Percentiles rank a stretch among this genome's conserved stretches.
These are phyloP conservation scores for Anisodus tanguticus DNA, from an alignment of 257 asterid genomes.

Conservation along the genomic window DNA sequence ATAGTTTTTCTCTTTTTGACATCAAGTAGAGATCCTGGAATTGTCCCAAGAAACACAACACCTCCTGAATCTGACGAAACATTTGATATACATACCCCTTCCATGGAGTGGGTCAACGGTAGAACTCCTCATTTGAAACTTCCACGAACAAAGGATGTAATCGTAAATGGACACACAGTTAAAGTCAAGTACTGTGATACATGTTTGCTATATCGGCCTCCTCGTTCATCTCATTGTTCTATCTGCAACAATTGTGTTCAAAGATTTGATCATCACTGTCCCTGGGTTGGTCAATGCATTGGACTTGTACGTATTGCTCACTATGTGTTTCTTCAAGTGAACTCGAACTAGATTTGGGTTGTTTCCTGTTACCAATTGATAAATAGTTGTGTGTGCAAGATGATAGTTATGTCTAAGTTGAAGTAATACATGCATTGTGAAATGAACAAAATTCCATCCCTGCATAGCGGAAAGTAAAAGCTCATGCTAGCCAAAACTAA, in stretches of 20 bases:
- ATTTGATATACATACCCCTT: conserved; percentile 58
- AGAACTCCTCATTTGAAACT: conserved; percentile 72
- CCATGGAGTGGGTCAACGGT: conserved; percentile 90
- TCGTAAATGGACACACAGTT: conserved; percentile 72
- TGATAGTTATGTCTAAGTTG: conserved; percentile 14
- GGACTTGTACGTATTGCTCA: conserved; percentile 68
- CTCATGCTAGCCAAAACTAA: not conserved
- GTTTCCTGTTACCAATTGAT: conserved; percentile 9
- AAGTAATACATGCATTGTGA: not conserved
- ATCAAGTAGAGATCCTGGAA: conserved; percentile 85
- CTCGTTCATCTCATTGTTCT: conserved; percentile 95
- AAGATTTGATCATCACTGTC: conserved; percentile 91
- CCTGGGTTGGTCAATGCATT: conserved; percentile 96
- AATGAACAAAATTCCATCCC: not conserved
- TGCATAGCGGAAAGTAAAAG: not conserved
- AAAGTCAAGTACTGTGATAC: conserved; percentile 86
- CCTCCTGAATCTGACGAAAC: conserved; percentile 73
- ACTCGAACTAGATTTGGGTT: conserved; percentile 16
- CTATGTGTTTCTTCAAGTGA: not conserved
- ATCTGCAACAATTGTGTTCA: conserved; percentile 95
- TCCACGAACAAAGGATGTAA: conserved; percentile 74
- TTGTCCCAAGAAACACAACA: conserved; percentile 63
- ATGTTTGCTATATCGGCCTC: conserved; percentile 90
- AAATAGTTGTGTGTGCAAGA: not conserved
- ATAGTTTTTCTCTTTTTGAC: conserved; percentile 70